Evolutionary conservation across 2,329 filamentous ascomycete species (phyloP).

Genomic region (Sclerotinia nivalis): DNA sequence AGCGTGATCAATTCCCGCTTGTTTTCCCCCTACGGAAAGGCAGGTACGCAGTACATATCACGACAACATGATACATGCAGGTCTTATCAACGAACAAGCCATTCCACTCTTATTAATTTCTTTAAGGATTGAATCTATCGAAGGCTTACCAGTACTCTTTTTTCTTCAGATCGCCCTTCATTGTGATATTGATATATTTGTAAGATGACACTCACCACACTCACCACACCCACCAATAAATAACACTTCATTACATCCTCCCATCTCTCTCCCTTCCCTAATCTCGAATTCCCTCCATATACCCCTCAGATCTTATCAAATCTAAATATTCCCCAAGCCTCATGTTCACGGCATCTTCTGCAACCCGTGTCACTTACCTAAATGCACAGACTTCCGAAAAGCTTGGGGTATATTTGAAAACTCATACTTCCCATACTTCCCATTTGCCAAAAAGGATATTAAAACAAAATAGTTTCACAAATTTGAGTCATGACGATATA

Average conservation of each 20-base stretch:
- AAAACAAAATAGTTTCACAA: constrained; percentile 3
- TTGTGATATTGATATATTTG: background rate
- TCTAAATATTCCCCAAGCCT: background rate
- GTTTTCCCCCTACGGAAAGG: background rate
- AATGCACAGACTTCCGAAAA: constrained; percentile 7
- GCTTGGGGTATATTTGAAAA: background rate
- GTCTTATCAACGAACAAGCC: constrained; percentile 12
- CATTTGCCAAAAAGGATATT: background rate
- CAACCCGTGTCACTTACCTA: constrained; percentile 1
- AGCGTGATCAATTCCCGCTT: too few species aligned
- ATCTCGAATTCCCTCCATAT: background rate
- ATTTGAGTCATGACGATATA: constrained; percentile 1
- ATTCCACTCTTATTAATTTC: constrained; percentile 7
- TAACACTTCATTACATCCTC: background rate
- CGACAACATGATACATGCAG: constrained; percentile 14
- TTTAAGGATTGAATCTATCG: background rate
- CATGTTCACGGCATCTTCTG: constrained; percentile 1
- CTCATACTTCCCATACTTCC: background rate
- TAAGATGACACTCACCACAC: background rate
- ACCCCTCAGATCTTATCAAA: constrained; percentile 16
- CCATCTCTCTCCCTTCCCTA: too few species aligned
- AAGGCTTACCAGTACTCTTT: background rate
- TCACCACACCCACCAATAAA: too few species aligned
- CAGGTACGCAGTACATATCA: constrained; percentile 12
- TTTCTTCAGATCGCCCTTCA: background rate